These are phyloP conservation scores for Metschnikowia drakensbergensis DNA, from an alignment of 805 yeast species.

Conservation along the genomic window DNA sequence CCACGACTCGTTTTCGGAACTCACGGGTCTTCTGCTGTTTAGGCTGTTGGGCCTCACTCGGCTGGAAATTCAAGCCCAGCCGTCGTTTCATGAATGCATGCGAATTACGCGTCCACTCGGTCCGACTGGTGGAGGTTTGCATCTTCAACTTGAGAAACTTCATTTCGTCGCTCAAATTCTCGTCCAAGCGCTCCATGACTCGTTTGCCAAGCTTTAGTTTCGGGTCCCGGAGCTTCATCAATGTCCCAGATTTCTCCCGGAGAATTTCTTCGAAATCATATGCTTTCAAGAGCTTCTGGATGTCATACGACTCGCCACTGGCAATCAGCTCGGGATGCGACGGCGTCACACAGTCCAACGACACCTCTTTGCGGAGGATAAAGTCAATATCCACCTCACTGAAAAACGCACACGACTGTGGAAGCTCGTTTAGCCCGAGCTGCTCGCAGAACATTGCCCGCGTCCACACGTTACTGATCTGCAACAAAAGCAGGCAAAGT, in stretches of 20 bases:
- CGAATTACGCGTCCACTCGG: slow-evolving; percentile 25
- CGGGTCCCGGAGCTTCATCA: slow-evolving; percentile 11
- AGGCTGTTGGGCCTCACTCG: neutral
- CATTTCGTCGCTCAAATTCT: slow-evolving; percentile 14
- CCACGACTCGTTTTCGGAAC: neutral
- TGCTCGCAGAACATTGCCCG: slow-evolving; percentile 93
- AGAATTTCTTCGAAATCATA: slow-evolving; percentile 12
- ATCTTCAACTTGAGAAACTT: slow-evolving; percentile 24
- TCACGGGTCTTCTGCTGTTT: neutral
- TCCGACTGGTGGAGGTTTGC: slow-evolving; percentile 25
- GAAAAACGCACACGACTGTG: slow-evolving; percentile 94
- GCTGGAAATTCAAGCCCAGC: slow-evolving; percentile 2
- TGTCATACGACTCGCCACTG: slow-evolving; percentile 75
- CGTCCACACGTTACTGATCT: slow-evolving; percentile 91
- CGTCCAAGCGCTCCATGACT: slow-evolving; percentile 16
- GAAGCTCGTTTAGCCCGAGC: slow-evolving; percentile 81
- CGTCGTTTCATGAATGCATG: slow-evolving; percentile 14
- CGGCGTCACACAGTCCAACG: slow-evolving; percentile 86
- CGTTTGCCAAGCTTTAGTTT: slow-evolving; percentile 14
- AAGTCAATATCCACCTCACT: slow-evolving; percentile 89
- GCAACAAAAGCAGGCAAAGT: slow-evolving; percentile 76
- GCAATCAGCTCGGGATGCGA: slow-evolving; percentile 63
- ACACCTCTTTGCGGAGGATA: slow-evolving; percentile 89
- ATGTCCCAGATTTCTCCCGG: slow-evolving; percentile 7
- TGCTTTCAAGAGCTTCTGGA: slow-evolving; percentile 47